Evolutionary conservation across 257 asterid species (phyloP), one percentile per base, ranked within the genome.

Genomic region (Solanum virginianum): DNA sequence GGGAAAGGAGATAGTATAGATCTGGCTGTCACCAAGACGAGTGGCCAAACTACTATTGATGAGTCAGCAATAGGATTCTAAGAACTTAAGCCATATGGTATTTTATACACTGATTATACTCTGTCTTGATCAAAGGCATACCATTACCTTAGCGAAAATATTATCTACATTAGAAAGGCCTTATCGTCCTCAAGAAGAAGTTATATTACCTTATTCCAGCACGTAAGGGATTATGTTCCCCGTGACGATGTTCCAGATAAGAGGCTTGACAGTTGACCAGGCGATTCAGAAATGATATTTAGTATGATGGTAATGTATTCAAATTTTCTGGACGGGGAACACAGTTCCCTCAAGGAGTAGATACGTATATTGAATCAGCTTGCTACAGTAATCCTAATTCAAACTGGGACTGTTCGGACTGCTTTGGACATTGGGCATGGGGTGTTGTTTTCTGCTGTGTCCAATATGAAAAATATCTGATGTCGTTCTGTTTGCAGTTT

Each of bases 271-370:
- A 2, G 98, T 95, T 11, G 97, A 95, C 92, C 93, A 93, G 88
- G 99, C 97, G 80, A 95, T 95, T 88, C 97, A 95, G 89, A 95
- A 94, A 84, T 95, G 98, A 97, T 90, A 93, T 83, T 83, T 97
- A 94, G 85, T 94, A 93, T 2, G 99, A 95, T 87, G 98, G 99
- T 24, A 90, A 90, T 81, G 97, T 93, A 26, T 92, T 93, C 79
- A 90, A 96, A 90, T 95, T 94, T 88, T 98, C 95, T 5, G 99
- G 97, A 83, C 94, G 97, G 24, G 97, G 99, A 60, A 95, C 97
- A 10, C 99, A 95, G 77, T 94, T 95, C 87, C 99, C 98, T 89
- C 96, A 94, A 72, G 98, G 99, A 22, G 99, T 98, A 60, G 99
- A 95, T 86, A 93, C 92, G 88, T 95, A 94, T 87, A 93, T 92